Evolutionary conservation across 2,329 filamentous ascomycete genomes (phyloP).

Genomic region (Paraphoma sp.): DNA sequence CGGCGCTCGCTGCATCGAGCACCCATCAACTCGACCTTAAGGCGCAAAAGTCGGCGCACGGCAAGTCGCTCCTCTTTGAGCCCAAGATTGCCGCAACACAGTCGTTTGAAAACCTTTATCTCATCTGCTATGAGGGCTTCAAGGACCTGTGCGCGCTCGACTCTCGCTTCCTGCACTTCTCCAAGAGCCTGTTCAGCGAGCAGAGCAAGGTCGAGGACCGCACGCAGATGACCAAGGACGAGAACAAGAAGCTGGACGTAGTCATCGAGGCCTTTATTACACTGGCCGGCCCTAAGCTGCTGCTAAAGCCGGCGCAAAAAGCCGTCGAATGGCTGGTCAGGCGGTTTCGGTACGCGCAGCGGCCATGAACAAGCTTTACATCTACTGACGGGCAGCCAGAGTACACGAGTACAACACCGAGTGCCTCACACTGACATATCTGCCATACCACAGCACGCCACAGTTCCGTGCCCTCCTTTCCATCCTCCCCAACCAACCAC

Average conservation of each 20-base stretch:
- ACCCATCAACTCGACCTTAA: conserved; percentile 92
- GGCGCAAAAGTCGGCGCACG: conserved; percentile 88
- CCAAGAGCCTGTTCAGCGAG: conserved; percentile 84
- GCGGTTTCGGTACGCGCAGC: conserved; percentile 69
- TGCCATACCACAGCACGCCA: conserved; percentile 88
- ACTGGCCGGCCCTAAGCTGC: conserved; percentile 75
- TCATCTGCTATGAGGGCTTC: conserved; percentile 87
- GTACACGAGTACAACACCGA: conserved; percentile 91
- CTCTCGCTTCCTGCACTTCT: conserved; percentile 75
- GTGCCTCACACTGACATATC: conserved; percentile 79
- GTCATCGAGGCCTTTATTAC: conserved; percentile 84
- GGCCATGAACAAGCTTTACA: too few relatives aligned
- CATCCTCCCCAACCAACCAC: conserved; percentile 79
- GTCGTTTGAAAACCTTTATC: conserved; percentile 87
- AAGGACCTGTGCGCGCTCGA: conserved; percentile 91
- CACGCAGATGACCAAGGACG: conserved; percentile 77
- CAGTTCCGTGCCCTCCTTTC: conserved; percentile 86
- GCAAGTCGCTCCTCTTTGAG: conserved; percentile 94
- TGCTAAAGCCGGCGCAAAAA: conserved; percentile 87
- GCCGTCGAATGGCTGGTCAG: conserved; percentile 94
- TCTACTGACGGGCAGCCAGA: too few relatives aligned
- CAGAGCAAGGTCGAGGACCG: conserved; percentile 91
- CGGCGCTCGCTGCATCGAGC: conserved; percentile 87
- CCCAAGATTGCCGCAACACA: conserved; percentile 82
- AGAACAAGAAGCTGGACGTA: conserved; percentile 82